Evolutionary conservation across 345 rosid genomes (phyloP).

Genomic region (Hypericum androsaemum): DNA sequence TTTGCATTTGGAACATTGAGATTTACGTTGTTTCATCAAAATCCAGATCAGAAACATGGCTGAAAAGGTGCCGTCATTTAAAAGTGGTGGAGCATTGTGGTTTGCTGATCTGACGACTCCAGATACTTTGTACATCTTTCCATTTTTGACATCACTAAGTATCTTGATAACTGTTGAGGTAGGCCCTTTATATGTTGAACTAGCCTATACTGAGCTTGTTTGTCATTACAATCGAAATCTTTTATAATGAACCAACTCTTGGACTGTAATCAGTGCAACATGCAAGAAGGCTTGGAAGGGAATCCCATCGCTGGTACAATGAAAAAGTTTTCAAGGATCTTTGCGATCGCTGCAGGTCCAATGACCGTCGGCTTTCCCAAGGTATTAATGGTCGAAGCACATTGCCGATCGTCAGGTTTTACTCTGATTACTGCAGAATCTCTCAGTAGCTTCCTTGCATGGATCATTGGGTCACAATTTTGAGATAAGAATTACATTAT

Average conservation of each 20-base stretch:
- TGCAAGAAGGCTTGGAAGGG: slow-evolving; percentile 7
- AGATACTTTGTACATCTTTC: slow-evolving; percentile 63
- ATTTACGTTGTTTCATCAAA: slow-evolving; percentile 1
- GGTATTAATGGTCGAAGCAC: background rate
- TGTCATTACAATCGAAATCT: no score
- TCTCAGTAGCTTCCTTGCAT: no score
- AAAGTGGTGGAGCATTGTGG: slow-evolving; percentile 77
- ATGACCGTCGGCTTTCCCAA: background rate
- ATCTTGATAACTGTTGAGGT: slow-evolving; percentile 86
- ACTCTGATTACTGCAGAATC: no score
- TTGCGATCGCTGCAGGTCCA: slow-evolving; percentile 1
- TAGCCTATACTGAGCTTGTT: no score
- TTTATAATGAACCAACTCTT: no score
- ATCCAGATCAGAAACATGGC: slow-evolving; percentile 69
- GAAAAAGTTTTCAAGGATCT: slow-evolving; percentile 1
- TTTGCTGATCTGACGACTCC: slow-evolving; percentile 65
- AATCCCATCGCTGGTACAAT: background rate
- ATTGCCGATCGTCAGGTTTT: no score
- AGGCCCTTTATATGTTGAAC: background rate
- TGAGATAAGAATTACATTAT: no score
- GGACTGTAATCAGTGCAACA: background rate
- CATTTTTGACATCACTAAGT: slow-evolving; percentile 48
- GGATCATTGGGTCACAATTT: no score
- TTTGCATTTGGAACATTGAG: background rate
- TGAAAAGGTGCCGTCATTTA: slow-evolving; percentile 80